Percentiles rank a stretch among this genome's conserved stretches.
phyloP scores from a whole-genome alignment of 148 eudicot genomes.

The Persicaria tinctoria region DNA sequence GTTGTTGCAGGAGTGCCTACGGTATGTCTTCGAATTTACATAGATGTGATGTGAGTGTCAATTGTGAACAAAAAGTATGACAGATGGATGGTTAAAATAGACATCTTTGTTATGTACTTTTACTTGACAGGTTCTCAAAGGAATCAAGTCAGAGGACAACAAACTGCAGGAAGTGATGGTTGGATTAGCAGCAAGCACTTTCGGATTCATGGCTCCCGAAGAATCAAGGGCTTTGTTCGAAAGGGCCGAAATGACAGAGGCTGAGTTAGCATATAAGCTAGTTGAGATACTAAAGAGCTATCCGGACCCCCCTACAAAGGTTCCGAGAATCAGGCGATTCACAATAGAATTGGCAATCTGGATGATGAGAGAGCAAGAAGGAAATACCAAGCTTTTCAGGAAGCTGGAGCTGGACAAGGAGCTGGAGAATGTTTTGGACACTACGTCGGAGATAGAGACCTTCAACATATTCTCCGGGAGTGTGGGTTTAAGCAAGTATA shows the following conservation, averaged over 20 bases:
- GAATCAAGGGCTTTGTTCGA: conserved; percentile 47
- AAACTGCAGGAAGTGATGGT: conserved; percentile 85
- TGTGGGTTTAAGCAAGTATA: conserved; percentile 60
- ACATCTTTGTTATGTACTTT: not conserved
- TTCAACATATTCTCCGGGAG: conserved; percentile 78
- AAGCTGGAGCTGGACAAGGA: conserved; percentile 47
- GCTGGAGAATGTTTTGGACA: conserved; percentile 59
- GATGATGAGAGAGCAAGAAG: conserved; percentile 62
- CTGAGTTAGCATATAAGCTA: conserved; percentile 41
- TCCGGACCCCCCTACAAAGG: conserved; percentile 41
- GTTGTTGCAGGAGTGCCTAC: conserved; percentile 47
- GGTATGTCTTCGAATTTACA: conserved; percentile 31
- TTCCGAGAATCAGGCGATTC: conserved; percentile 75
- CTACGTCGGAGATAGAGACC: conserved; percentile 78
- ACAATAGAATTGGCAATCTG: conserved; percentile 75
- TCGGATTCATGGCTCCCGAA: conserved; percentile 42
- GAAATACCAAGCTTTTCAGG: conserved; percentile 36
- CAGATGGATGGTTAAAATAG: not conserved
- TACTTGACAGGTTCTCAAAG: conserved; percentile 53
- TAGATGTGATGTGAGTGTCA: no score
- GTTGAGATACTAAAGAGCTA: conserved; percentile 49
- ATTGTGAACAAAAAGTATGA: not conserved
- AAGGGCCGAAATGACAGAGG: conserved; percentile 37
- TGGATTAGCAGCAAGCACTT: conserved; percentile 67
- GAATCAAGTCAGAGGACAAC: conserved; percentile 49